phyloP scores from a whole-genome alignment of 2,329 filamentous ascomycete species.

The Pseudogymnoascus sp. region DNA sequence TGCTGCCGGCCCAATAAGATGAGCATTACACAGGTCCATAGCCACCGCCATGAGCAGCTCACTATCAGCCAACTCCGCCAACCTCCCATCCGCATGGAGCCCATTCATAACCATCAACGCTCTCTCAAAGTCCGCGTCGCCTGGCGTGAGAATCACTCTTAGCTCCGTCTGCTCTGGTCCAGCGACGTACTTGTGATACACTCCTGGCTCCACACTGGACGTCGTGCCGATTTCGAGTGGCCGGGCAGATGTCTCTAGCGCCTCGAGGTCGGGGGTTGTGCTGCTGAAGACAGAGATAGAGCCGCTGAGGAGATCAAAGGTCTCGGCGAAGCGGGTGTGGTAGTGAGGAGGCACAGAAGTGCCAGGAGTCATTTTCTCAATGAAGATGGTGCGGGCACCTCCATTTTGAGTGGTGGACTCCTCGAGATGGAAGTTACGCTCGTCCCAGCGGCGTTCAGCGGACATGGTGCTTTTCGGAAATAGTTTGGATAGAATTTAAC shows the following conservation, averaged over 20 bases:
- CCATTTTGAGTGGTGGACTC: constrained; percentile 17
- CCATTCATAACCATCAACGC: constrained; percentile 17
- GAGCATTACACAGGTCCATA: constrained; percentile 16
- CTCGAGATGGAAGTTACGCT: constrained; percentile 17
- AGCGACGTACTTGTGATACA: constrained; percentile 16
- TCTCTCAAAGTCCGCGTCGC: constrained; percentile 17
- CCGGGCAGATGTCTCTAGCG: neutral
- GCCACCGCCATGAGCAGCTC: constrained; percentile 14
- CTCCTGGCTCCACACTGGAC: constrained; percentile 10
- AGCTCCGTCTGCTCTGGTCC: constrained; percentile 11
- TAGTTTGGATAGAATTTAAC: neutral
- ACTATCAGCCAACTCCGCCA: constrained; percentile 14
- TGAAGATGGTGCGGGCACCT: constrained; percentile 16
- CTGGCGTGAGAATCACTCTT: constrained; percentile 13
- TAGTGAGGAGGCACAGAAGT: constrained; percentile 18
- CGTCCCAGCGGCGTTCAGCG: constrained; percentile 16
- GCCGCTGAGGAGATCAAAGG: constrained; percentile 17
- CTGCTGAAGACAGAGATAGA: constrained; percentile 16
- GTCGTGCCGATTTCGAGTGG: neutral
- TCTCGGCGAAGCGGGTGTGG: constrained; percentile 18
- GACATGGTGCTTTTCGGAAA: constrained; percentile 10
- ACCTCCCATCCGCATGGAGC: constrained; percentile 15
- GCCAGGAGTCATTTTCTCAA: constrained; percentile 18
- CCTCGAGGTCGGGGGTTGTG: constrained; percentile 11
- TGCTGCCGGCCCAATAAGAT: neutral